Conservation (phyloP, 495 filamentous ascomycete species). For the Penicillium alfredii region DNA sequence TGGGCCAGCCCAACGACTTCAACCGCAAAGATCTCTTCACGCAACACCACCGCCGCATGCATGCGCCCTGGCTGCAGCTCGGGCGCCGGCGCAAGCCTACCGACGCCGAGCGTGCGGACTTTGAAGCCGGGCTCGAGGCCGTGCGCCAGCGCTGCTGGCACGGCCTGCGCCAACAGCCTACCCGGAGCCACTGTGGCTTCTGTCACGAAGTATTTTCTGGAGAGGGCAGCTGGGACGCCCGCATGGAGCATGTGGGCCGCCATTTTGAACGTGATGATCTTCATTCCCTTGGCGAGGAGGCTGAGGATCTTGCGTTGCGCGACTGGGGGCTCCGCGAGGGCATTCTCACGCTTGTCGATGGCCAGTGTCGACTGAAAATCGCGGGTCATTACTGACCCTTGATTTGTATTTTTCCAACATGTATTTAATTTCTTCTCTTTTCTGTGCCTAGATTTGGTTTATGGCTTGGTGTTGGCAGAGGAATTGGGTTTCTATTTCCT, state of each 20-base stretch:
- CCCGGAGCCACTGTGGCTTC: constrained; percentile 59
- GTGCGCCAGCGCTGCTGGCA: constrained; percentile 50
- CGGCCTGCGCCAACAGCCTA: constrained; percentile 55
- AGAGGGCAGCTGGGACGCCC: constrained; percentile 63
- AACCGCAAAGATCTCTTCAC: constrained; percentile 93
- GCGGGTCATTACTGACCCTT: too few species aligned
- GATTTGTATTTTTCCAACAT: too few species aligned
- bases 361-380: constrained; percentile 5
- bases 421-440: too few species aligned
- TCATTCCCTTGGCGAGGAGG: constrained; percentile 18
- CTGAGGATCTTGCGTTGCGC: constrained; percentile 42
- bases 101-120: constrained; percentile 30
- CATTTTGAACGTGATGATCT: constrained; percentile 58
- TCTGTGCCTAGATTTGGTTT: too few species aligned
- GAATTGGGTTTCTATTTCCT: too few species aligned
- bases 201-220: constrained; percentile 60
- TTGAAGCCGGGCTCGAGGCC: constrained; percentile 25
- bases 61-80: constrained; percentile 45
- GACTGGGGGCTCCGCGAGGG: constrained; percentile 49
- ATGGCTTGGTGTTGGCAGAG: too few species aligned
- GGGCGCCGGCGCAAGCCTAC: constrained; percentile 27
- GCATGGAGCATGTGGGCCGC: constrained; percentile 87
- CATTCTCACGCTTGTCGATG: constrained; percentile 27
- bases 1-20: constrained; percentile 59
- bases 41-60: constrained; percentile 92